Evolutionary conservation across 306 rosid genomes (phyloP).

Genomic region (Prunus kanzakura): DNA sequence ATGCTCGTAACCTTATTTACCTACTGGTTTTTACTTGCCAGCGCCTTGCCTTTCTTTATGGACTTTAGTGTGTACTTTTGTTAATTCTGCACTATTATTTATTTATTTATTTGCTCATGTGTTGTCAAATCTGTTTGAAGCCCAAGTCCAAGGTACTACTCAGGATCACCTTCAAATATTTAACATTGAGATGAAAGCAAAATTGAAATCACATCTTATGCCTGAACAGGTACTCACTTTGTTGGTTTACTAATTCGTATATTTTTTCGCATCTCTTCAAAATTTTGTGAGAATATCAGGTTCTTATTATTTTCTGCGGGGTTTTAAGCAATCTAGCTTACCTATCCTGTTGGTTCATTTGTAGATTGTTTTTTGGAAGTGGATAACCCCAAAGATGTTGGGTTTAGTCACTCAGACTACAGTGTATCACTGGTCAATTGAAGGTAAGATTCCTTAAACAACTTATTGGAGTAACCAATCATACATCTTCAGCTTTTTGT

Average conservation of each 20-base stretch:
- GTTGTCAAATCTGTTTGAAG: conserved; percentile 39
- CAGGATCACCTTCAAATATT: conserved; percentile 98
- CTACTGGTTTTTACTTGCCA: neutral
- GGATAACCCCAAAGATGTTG: conserved; percentile 89
- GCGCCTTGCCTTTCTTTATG: neutral
- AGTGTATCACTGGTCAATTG: conserved; percentile 97
- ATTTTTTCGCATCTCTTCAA: neutral
- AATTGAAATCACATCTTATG: conserved; percentile 91
- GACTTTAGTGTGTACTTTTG: neutral
- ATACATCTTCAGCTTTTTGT: conserved; percentile 4
- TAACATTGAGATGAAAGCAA: conserved; percentile 93
- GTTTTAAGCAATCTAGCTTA: conserved; percentile 17
- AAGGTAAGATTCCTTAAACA: conserved; percentile 52
- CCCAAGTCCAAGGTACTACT: conserved; percentile 96
- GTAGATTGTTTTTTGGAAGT: conserved; percentile 97
- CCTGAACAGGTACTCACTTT: conserved; percentile 82
- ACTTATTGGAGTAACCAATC: conserved; percentile 16
- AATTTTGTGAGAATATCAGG: neutral
- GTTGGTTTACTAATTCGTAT: neutral
- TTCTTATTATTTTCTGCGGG: neutral
- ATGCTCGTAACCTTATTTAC: neutral
- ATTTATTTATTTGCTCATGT: conserved; percentile 22
- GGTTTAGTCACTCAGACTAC: conserved; percentile 92
- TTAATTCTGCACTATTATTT: neutral
- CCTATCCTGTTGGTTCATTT: conserved; percentile 17